Evolutionary conservation across 2,329 filamentous ascomycete genomes (phyloP).

Genomic region (Pseudogymnoascus sp.): DNA sequence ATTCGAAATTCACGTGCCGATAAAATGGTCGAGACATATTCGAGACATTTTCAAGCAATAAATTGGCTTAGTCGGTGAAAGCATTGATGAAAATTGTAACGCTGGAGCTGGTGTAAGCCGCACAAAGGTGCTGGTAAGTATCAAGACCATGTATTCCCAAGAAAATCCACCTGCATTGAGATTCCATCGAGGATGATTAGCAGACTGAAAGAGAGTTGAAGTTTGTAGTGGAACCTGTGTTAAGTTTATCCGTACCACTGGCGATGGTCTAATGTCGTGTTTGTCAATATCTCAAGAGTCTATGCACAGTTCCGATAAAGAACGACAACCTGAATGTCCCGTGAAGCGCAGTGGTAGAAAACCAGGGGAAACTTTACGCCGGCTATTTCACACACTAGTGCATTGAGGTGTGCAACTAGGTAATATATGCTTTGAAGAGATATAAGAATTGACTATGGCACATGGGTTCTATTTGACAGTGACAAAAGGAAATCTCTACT

Average conservation of each 20-base stretch:
- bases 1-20: background rate
- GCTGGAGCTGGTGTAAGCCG: background rate
- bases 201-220: background rate
- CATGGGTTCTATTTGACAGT: slow-evolving; percentile 12
- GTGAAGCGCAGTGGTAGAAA: background rate
- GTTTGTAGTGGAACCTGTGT: background rate
- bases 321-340: background rate
- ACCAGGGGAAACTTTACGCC: background rate
- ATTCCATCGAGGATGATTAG: background rate
- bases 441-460: slow-evolving; percentile 12
- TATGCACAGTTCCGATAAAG: background rate
- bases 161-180: background rate
- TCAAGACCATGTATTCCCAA: background rate
- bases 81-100: background rate
- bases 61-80: background rate
- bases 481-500: slow-evolving; percentile 11
- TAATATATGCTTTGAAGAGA: slow-evolving; percentile 5
- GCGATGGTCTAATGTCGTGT: background rate
- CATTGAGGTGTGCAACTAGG: background rate
- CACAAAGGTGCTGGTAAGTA: background rate
- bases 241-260: background rate
- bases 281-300: background rate
- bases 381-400: background rate
- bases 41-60: background rate
- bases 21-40: background rate